Evolutionary conservation across 306 rosid species (phyloP).

Genomic region (Acacia confusa): DNA sequence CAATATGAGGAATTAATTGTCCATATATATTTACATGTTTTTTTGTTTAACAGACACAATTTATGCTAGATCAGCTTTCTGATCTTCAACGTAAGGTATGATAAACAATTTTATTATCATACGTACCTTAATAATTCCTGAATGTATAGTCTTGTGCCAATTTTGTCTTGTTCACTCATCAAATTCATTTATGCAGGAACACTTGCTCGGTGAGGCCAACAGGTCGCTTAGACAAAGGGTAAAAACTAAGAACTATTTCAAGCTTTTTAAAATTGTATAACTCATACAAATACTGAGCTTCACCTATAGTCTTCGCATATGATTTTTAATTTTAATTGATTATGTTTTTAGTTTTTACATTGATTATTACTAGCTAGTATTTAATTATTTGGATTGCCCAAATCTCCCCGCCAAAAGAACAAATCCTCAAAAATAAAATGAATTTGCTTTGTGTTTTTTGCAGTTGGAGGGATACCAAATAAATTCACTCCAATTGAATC

Average conservation of each 20-base stretch:
- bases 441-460: slow-evolving; percentile 29
- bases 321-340: neutral
- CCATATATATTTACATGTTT: neutral
- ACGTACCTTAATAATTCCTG: neutral
- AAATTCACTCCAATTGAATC: slow-evolving; percentile 69
- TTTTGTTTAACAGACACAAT: slow-evolving; percentile 51
- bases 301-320: neutral
- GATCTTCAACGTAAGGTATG: slow-evolving; percentile 68
- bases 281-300: neutral
- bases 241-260: slow-evolving; percentile 29
- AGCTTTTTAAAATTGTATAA: neutral
- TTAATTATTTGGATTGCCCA: neutral
- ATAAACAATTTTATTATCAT: neutral
- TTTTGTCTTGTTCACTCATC: neutral
- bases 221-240: slow-evolving; percentile 66
- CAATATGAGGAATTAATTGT: neutral
- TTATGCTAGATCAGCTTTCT: slow-evolving; percentile 69
- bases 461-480: slow-evolving; percentile 91
- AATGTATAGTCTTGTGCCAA: neutral
- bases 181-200: slow-evolving; percentile 44
- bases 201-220: slow-evolving; percentile 59
- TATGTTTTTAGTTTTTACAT: neutral
- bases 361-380: neutral
- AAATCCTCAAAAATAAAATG: neutral
- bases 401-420: neutral